A percentile compares a stretch with the other conserved stretches of the same genome.
These are phyloP conservation scores for Claviceps africana DNA, from an alignment of 2,329 filamentous ascomycete genomes.

Conservation along the genomic window DNA sequence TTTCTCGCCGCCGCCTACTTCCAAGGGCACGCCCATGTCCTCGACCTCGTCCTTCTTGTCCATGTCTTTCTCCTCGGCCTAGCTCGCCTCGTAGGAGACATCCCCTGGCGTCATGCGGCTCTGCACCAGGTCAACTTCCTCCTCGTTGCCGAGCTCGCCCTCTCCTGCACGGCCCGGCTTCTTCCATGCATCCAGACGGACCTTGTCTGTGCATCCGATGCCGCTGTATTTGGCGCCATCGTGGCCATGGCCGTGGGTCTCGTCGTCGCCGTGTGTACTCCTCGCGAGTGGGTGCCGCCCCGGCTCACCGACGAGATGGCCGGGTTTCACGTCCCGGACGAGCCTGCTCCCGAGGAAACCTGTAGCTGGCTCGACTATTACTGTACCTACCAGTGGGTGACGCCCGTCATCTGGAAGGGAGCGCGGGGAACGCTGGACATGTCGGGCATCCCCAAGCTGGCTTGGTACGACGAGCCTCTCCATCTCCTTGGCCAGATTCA, in stretches of 20 bases:
- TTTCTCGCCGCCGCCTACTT: slow-evolving; percentile 25
- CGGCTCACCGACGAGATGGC: slow-evolving; percentile 24
- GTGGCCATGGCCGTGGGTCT: slow-evolving; percentile 23
- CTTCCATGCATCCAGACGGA: slow-evolving; percentile 29
- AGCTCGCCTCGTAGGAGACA: slow-evolving; percentile 24
- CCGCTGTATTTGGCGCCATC: slow-evolving; percentile 21
- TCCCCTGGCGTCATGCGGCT: slow-evolving; percentile 30
- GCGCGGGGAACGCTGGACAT: slow-evolving; percentile 29
- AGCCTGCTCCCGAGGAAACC: slow-evolving; percentile 36
- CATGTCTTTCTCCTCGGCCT: slow-evolving; percentile 32
- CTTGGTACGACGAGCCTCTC: slow-evolving; percentile 42
- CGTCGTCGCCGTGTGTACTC: slow-evolving; percentile 29
- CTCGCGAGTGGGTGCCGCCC: slow-evolving; percentile 36
- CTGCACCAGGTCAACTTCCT: slow-evolving; percentile 36
- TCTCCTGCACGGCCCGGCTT: slow-evolving; percentile 23
- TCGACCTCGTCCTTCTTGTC: slow-evolving; percentile 21
- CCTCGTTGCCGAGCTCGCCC: slow-evolving; percentile 21
- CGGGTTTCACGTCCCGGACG: slow-evolving; percentile 21
- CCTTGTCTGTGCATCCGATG: slow-evolving; percentile 16
- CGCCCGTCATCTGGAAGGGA: slow-evolving; percentile 34
- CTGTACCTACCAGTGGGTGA: slow-evolving; percentile 37
- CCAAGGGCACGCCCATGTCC: slow-evolving; percentile 19
- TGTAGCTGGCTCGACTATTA: slow-evolving; percentile 40
- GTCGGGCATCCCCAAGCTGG: slow-evolving; percentile 32
- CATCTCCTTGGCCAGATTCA: slow-evolving; percentile 31